Evolutionary conservation across 2,329 filamentous ascomycete genomes (phyloP).

Genomic region (Trichoderma brevicompactum): DNA sequence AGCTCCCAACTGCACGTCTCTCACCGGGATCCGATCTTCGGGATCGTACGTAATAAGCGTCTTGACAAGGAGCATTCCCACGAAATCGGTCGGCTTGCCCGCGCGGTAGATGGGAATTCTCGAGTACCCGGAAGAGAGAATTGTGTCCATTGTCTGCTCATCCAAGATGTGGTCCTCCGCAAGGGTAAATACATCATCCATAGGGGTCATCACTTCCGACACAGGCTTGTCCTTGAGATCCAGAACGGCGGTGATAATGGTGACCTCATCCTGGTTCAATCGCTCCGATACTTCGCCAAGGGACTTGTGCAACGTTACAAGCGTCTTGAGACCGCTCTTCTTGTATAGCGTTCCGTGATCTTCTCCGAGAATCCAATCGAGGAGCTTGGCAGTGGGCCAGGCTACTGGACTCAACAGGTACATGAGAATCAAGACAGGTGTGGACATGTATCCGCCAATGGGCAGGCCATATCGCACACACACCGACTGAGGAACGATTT

Average conservation of each 20-base stretch:
- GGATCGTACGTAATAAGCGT: constrained; percentile 99
- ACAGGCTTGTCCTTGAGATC: constrained; percentile 97
- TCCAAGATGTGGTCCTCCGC: constrained; percentile 93
- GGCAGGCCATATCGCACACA: constrained; percentile 95
- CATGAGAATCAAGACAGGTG: constrained; percentile 86
- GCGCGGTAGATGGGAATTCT: constrained; percentile 92
- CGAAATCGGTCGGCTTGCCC: constrained; percentile 83
- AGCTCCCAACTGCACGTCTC: constrained; percentile 90
- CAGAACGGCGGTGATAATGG: constrained; percentile 95
- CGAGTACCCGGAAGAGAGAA: constrained; percentile 92
- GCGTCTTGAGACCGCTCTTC: constrained; percentile 93
- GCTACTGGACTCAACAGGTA: constrained; percentile 87
- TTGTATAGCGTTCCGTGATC: constrained; percentile 98
- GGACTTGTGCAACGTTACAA: constrained; percentile 93
- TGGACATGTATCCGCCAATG: constrained; percentile 93
- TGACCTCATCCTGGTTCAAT: constrained; percentile 95
- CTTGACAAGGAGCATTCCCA: constrained; percentile 97
- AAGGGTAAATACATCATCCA: constrained; percentile 96
- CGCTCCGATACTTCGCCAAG: constrained; percentile 85
- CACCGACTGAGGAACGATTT: constrained; percentile 92
- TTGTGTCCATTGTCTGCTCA: constrained; percentile 91
- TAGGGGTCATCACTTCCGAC: constrained; percentile 96
- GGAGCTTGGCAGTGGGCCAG: constrained; percentile 93
- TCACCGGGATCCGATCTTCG: constrained; percentile 83
- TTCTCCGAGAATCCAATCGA: constrained; percentile 90